Percentiles rank a stretch among this genome's conserved stretches.
These are phyloP conservation scores for Geotrichum candidum DNA, from an alignment of 1,139 yeast species.

Conservation along the genomic window DNA sequence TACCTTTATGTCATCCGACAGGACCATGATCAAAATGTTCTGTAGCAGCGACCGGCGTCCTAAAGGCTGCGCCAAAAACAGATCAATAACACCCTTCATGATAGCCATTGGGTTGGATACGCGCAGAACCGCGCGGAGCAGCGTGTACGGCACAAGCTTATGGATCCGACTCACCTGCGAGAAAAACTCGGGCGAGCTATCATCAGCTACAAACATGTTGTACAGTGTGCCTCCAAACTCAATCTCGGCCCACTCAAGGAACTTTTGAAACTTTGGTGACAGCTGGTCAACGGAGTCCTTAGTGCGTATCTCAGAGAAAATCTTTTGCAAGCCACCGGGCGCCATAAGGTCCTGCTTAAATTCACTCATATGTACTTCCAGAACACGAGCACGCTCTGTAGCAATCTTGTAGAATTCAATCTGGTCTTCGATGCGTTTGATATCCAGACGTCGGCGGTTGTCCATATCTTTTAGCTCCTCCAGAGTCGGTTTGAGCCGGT, in stretches of 20 bases:
- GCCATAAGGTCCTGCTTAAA: slow-evolving; percentile 49
- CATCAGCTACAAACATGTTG: slow-evolving; percentile 72
- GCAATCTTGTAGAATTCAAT: slow-evolving; percentile 68
- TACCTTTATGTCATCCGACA: slow-evolving; percentile 71
- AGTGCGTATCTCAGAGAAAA: slow-evolving; percentile 60
- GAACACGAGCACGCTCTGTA: slow-evolving; percentile 40
- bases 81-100: slow-evolving; percentile 67
- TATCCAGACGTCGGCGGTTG: slow-evolving; percentile 55
- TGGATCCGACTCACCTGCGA: slow-evolving; percentile 66
- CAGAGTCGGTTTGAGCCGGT: slow-evolving; percentile 35
- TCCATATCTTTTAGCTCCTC: slow-evolving; percentile 52
- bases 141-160: slow-evolving; percentile 64
- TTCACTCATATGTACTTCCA: slow-evolving; percentile 48
- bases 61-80: slow-evolving; percentile 73
- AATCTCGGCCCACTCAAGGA: slow-evolving; percentile 74
- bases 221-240: slow-evolving; percentile 80
- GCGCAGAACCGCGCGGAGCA: slow-evolving; percentile 67
- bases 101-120: slow-evolving; percentile 84
- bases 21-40: slow-evolving; percentile 62
- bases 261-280: slow-evolving; percentile 60
- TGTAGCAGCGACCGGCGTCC: slow-evolving; percentile 66
- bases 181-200: slow-evolving; percentile 67
- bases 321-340: slow-evolving; percentile 44
- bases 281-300: slow-evolving; percentile 52
- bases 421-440: slow-evolving; percentile 57